Percentiles rank a stretch among this genome's conserved stretches.
Conservation (phyloP, 192 early-diverging fungal genomes). For the Backusella sp. region DNA sequence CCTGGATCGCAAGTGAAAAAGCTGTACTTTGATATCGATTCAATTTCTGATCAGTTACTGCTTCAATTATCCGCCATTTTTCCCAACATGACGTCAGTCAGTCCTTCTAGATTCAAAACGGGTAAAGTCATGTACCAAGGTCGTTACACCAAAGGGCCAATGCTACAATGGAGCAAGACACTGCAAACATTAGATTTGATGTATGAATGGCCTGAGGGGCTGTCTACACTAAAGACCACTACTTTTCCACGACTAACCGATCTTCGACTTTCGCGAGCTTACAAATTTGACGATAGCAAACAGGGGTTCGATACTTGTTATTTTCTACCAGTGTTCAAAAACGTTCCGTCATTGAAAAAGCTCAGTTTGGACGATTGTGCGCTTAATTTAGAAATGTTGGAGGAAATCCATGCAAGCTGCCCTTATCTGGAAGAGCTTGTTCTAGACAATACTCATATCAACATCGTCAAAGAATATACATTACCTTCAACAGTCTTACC, state of each 20-base stretch:
- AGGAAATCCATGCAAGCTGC: background rate
- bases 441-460: background rate
- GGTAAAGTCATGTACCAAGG: too few species aligned
- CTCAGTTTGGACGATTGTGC: background rate
- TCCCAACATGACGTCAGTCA: too few species aligned
- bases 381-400: background rate
- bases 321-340: background rate
- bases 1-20: too few species aligned
- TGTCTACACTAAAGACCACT: background rate
- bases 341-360: background rate
- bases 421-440: background rate
- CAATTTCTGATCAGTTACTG: too few species aligned
- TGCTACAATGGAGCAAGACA: background rate
- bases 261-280: background rate
- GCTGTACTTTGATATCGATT: too few species aligned
- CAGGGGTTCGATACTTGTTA: background rate
- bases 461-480: background rate
- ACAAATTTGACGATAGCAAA: too few species aligned
- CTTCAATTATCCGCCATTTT: too few species aligned
- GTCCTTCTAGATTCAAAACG: too few species aligned
- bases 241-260: background rate
- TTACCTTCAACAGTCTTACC: background rate
- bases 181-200: background rate
- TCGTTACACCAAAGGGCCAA: too few species aligned
- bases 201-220: background rate